These are phyloP conservation scores for Penicillium sp. DNA, from an alignment of 2,329 filamentous ascomycete species.

Conservation along the genomic window DNA sequence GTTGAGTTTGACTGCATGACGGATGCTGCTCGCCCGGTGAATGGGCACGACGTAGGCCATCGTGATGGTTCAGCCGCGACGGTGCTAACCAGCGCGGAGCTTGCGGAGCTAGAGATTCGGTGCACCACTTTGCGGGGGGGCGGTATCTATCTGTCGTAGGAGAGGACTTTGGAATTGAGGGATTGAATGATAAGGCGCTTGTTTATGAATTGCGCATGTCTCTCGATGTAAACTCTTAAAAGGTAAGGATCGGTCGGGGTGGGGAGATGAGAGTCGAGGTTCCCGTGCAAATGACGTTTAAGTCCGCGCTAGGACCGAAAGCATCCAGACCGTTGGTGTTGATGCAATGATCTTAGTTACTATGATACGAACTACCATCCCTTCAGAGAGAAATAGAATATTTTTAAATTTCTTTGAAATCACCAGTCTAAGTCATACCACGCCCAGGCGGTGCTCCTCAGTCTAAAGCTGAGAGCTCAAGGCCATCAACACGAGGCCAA, in stretches of 20 bases:
- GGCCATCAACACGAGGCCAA: constrained; percentile 2
- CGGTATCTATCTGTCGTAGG: background rate
- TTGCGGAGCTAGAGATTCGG: constrained; percentile 9
- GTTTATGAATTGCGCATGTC: background rate
- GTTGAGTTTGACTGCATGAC: constrained; percentile 77
- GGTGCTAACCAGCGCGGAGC: constrained; percentile 7
- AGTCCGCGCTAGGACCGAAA: constrained; percentile 19
- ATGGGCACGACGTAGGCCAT: constrained; percentile 97
- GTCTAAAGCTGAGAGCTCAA: background rate
- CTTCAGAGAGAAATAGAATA: background rate
- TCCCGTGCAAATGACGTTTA: constrained; percentile 6
- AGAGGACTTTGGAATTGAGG: background rate
- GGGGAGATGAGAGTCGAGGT: constrained; percentile 1
- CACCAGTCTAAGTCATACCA: constrained; percentile 15
- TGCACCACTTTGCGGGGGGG: constrained; percentile 6
- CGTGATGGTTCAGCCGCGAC: constrained; percentile 8
- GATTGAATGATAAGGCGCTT: background rate
- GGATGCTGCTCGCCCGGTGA: constrained; percentile 84
- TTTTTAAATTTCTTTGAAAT: constrained; percentile 10
- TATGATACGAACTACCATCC: no score
- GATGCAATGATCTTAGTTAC: background rate
- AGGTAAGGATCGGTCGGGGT: background rate
- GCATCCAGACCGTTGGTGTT: background rate
- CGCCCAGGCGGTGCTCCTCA: background rate
- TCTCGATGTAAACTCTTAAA: background rate